Conservation (phyloP, 1,139 yeast genomes). For the Wickerhamiella pararugosa region DNA sequence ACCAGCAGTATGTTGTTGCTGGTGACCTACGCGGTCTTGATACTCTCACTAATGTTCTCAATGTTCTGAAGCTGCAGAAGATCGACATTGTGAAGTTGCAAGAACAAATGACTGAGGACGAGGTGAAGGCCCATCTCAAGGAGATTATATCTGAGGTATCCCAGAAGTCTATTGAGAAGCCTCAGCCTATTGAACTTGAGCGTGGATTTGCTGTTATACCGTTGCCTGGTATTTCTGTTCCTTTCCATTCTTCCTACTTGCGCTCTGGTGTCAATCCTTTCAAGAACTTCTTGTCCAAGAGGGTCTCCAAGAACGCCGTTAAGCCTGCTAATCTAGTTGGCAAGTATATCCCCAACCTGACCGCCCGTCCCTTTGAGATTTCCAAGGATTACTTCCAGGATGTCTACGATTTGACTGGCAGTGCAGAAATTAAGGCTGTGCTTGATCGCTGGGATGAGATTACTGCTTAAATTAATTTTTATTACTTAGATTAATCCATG, state of each 20-base stretch:
- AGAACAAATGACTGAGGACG: constrained; percentile 65
- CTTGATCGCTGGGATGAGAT: constrained; percentile 92
- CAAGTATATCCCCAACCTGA: constrained; percentile 95
- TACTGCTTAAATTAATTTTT: constrained; percentile 24
- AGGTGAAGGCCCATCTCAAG: constrained; percentile 71
- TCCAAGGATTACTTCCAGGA: constrained; percentile 95
- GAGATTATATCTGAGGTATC: constrained; percentile 83
- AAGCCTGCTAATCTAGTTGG: constrained; percentile 87
- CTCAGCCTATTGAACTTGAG: constrained; percentile 92
- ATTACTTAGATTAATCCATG: too few relatives aligned
- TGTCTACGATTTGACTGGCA: constrained; percentile 79
- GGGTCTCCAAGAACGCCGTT: constrained; percentile 87
- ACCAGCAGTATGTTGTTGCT: constrained; percentile 95
- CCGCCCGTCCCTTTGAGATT: constrained; percentile 92
- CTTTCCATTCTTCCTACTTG: constrained; percentile 96
- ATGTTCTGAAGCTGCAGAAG: constrained; percentile 84
- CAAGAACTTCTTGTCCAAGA: constrained; percentile 93
- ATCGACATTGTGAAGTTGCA: constrained; percentile 82
- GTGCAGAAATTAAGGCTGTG: constrained; percentile 78
- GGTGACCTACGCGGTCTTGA: constrained; percentile 96
- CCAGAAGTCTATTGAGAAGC: constrained; percentile 65
- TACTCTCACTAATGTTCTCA: constrained; percentile 81
- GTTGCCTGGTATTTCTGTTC: constrained; percentile 94
- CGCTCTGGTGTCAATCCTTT: constrained; percentile 98
- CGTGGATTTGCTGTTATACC: constrained; percentile 98